phyloP scores from a whole-genome alignment of 164 flowering plant species.

The Sextonia rubra region DNA sequence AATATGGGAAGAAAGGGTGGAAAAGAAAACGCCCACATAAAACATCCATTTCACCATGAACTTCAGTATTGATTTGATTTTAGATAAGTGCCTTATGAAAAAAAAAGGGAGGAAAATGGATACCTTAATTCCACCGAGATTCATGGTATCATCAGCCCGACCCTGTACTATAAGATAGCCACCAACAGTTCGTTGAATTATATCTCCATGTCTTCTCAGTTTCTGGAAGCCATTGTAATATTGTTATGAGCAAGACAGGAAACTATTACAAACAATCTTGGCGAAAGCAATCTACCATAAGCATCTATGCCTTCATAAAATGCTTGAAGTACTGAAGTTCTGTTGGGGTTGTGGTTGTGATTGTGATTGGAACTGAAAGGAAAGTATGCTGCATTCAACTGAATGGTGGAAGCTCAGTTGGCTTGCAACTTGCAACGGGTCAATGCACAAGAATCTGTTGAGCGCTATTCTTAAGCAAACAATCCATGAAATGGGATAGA shows the following conservation, averaged over 20 bases:
- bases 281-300: neutral
- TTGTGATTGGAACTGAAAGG: neutral
- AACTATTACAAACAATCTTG: neutral
- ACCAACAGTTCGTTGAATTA: slow-evolving; percentile 68
- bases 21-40: neutral
- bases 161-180: slow-evolving; percentile 76
- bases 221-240: slow-evolving; percentile 35
- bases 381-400: neutral
- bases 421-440: neutral
- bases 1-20: neutral
- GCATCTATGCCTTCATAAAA: neutral
- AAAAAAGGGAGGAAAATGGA: neutral
- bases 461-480: neutral
- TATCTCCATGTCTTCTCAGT: slow-evolving; percentile 93
- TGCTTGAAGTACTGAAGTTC: neutral
- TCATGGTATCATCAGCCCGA: slow-evolving; percentile 98
- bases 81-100: neutral
- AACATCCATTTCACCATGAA: neutral
- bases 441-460: neutral
- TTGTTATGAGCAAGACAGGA: neutral
- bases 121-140: slow-evolving; percentile 98
- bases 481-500: neutral
- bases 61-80: too few relatives aligned
- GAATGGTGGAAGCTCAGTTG: neutral
- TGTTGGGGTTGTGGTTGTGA: too few relatives aligned